A percentile compares a stretch with the other conserved stretches of the same genome.
Conservation (phyloP, 129 eudicot genomes). For the Lactuca saligna region DNA sequence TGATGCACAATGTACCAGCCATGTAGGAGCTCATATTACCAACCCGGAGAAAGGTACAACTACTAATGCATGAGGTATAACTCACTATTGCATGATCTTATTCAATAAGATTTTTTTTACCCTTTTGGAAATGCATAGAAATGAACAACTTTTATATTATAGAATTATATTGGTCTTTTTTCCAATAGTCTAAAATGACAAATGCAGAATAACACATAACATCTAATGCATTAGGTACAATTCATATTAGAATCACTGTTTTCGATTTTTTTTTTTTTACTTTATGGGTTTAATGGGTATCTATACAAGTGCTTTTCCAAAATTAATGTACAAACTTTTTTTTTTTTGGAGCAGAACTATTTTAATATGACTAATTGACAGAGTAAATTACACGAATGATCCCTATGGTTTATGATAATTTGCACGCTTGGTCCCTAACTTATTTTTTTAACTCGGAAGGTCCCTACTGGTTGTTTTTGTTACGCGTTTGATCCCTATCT, state of each 20-base stretch:
- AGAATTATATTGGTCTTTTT: too few species aligned
- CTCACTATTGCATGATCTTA: not conserved
- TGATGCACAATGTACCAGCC: conserved; percentile 11
- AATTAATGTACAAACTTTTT: too few species aligned
- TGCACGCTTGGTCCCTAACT: too few species aligned
- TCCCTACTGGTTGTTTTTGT: too few species aligned
- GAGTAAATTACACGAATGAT: too few species aligned
- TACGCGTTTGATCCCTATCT: too few species aligned
- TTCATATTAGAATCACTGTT: not conserved
- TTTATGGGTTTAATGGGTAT: too few species aligned
- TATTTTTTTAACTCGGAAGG: too few species aligned
- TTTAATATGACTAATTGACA: not conserved
- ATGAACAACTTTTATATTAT: not conserved
- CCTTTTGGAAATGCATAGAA: not conserved
- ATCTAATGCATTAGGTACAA: conserved; percentile 16
- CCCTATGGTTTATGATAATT: too few species aligned
- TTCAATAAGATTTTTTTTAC: not conserved
- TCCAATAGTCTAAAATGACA: too few species aligned
- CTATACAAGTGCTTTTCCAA: too few species aligned
- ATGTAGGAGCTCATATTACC: not conserved
- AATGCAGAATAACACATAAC: not conserved
- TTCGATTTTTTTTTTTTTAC: too few species aligned
- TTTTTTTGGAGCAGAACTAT: not conserved
- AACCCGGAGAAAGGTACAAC: not conserved
- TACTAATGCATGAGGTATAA: conserved; percentile 14